Evolutionary conservation across 768 basidiomycete species (phyloP).

Genomic region (Cystobasidium onofrii): DNA sequence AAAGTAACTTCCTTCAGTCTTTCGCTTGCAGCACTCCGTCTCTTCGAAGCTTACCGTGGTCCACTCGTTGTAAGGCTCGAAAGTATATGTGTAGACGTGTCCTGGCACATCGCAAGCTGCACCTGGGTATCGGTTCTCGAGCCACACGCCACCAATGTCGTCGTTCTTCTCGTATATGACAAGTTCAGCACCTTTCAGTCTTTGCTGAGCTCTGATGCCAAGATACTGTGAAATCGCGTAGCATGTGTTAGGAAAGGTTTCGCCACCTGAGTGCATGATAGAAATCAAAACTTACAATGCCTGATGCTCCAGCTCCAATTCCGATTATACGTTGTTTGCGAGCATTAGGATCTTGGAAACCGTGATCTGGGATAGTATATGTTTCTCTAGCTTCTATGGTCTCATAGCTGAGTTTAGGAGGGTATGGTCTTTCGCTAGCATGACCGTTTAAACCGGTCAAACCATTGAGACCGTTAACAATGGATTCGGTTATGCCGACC

Average conservation of each 20-base stretch:
- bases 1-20: neutral
- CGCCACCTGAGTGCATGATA: neutral
- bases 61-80: slow-evolving; percentile 12
- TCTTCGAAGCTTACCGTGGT: neutral
- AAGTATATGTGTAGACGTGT: slow-evolving; percentile 11
- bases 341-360: slow-evolving; percentile 21
- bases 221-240: neutral
- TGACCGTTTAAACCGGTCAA: neutral
- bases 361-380: slow-evolving; percentile 16
- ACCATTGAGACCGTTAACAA: neutral
- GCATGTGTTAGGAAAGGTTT: neutral
- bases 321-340: slow-evolving; percentile 2
- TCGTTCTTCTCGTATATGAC: slow-evolving; percentile 28
- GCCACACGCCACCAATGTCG: slow-evolving; percentile 20
- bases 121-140: slow-evolving; percentile 29
- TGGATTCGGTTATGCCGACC: neutral
- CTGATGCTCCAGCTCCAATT: slow-evolving; percentile 17
- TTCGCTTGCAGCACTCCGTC: neutral
- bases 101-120: slow-evolving; percentile 21
- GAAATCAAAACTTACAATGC: slow-evolving; percentile 3
- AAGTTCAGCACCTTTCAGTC: slow-evolving; percentile 5
- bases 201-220: neutral
- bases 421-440: neutral
- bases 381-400: neutral
- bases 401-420: neutral